phyloP scores from a whole-genome alignment of 768 basidiomycete genomes.

The Phlebiopsis flavidoalba region DNA sequence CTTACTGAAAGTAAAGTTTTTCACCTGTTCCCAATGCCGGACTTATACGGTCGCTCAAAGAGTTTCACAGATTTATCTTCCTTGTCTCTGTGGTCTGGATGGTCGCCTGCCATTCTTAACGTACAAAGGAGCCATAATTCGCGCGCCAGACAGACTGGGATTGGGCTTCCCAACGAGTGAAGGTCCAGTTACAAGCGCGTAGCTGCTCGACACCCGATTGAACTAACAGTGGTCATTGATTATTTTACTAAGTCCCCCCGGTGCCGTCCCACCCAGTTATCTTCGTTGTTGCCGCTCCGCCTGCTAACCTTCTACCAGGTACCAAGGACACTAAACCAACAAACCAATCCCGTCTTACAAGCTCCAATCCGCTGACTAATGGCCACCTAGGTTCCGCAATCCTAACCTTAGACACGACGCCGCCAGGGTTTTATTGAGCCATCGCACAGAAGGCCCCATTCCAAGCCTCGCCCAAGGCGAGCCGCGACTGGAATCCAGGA shows the following conservation, averaged over 20 bases:
- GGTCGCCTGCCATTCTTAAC: slow-evolving; percentile 82
- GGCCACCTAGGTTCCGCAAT: slow-evolving; percentile 94
- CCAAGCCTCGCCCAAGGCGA: no score
- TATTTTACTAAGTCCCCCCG: slow-evolving; percentile 84
- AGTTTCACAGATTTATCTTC: slow-evolving; percentile 59
- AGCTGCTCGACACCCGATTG: slow-evolving; percentile 86
- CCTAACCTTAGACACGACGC: slow-evolving; percentile 97
- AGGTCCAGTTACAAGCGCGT: slow-evolving; percentile 73
- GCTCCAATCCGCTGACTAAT: slow-evolving; percentile 75
- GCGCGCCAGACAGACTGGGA: slow-evolving; percentile 76
- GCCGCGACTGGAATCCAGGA: no score
- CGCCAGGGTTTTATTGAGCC: slow-evolving; percentile 96
- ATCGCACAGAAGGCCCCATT: slow-evolving; percentile 95
- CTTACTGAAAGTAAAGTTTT: slow-evolving; percentile 62
- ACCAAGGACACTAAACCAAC: slow-evolving; percentile 31
- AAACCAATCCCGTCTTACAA: slow-evolving; percentile 94
- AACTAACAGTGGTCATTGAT: slow-evolving; percentile 92
- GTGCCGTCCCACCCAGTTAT: slow-evolving; percentile 23
- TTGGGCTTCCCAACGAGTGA: slow-evolving; percentile 47
- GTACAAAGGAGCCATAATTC: slow-evolving; percentile 88
- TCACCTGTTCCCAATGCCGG: not conserved
- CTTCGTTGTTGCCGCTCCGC: not conserved
- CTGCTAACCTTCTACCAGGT: no score
- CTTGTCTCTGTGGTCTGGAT: slow-evolving; percentile 80
- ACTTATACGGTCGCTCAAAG: not conserved